Evolutionary conservation across 129 eudicot genomes (phyloP), one percentile per base, ranked within the genome.

Genomic region (Centrapalus pauciflorus): DNA sequence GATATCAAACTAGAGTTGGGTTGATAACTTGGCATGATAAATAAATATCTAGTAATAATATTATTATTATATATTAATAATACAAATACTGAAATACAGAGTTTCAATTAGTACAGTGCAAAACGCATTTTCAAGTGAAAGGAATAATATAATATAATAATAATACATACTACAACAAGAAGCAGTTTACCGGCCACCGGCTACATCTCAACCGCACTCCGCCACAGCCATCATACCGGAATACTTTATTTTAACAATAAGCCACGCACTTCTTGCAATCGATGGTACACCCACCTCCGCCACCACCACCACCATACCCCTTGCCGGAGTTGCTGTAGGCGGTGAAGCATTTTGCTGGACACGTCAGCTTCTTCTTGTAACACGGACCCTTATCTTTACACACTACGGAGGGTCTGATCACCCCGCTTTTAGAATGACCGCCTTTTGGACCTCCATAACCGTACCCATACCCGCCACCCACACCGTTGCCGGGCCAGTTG

Each of bases 211-310:
- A n/a, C 19, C 61, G 34, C 14, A 61, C 32, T 19, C 0, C 56
- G 33, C 75, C 75, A 20, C 46, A 29, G 23, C 41, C n/a, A 30
- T 37, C 59, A 58, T 16, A 9, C 23, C 67, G 33, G 30, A 45
- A 41, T 37, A 33, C n/a, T 58, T n/a, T 55, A 25, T 41, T 63
- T 73, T 41, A 84, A 76, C 99, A 94, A 54, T 81, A 80, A 71
- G 95, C 87, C 20, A 70, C 71, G 62, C 99, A 94, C 62, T 86
- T 86, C 85, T 81, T 79, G 83, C 99, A 94, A 70, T 94, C 99
- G 77, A 94, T 74, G 75, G 85, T 76, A 76, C 99, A 94, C 25
- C 99, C 95, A 54, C 99, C 99, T n/a, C 99, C 95, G 0, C 99
- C 99, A 0, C 99, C 99, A 4, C 99, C 99, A 4, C 72, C 81